Conservation (phyloP, 129 eudicot genomes). For the Rutidosis leptorrhynchoides region DNA sequence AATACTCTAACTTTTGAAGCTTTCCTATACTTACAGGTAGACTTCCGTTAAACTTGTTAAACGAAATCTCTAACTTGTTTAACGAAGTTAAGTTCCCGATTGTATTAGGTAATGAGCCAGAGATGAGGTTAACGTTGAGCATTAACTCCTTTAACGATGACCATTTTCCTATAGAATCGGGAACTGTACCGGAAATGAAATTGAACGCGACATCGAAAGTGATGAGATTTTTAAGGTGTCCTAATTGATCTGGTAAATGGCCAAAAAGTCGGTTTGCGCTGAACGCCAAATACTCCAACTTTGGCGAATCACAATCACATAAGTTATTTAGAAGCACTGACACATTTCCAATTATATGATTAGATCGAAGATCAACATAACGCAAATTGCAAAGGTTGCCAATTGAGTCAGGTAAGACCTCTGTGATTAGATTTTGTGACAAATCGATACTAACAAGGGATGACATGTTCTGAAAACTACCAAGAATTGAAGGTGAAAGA, state of each 20-base stretch:
- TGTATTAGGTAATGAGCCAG: constrained; percentile 32
- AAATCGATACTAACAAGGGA: constrained; percentile 33
- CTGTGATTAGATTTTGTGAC: constrained; percentile 14
- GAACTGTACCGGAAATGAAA: constrained; percentile 19
- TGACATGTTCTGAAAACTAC: constrained; percentile 23
- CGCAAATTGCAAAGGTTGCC: constrained; percentile 28
- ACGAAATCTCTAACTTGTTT: constrained; percentile 13
- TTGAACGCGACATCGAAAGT: constrained; percentile 20
- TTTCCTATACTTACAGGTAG: constrained; percentile 40
- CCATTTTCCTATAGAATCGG: constrained; percentile 31
- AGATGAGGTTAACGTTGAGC: constrained; percentile 29
- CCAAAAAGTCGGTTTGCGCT: constrained; percentile 20
- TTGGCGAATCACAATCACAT: constrained; percentile 23
- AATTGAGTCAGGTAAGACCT: constrained; percentile 22
- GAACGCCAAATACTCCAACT: constrained; percentile 18
- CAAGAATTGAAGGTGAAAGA: constrained; percentile 25
- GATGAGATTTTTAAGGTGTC: constrained; percentile 22
- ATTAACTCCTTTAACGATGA: constrained; percentile 19
- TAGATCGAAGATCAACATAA: constrained; percentile 11
- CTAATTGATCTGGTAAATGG: constrained; percentile 21
- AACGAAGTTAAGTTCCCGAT: constrained; percentile 32
- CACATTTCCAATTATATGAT: constrained; percentile 18
- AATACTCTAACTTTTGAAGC: constrained; percentile 17
- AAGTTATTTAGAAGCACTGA: constrained; percentile 27
- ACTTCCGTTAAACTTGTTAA: constrained; percentile 34